Evolutionary conservation across 164 flowering plant genomes (phyloP), one percentile per base, ranked within the genome.

Genomic region (Stephania cephalantha): DNA sequence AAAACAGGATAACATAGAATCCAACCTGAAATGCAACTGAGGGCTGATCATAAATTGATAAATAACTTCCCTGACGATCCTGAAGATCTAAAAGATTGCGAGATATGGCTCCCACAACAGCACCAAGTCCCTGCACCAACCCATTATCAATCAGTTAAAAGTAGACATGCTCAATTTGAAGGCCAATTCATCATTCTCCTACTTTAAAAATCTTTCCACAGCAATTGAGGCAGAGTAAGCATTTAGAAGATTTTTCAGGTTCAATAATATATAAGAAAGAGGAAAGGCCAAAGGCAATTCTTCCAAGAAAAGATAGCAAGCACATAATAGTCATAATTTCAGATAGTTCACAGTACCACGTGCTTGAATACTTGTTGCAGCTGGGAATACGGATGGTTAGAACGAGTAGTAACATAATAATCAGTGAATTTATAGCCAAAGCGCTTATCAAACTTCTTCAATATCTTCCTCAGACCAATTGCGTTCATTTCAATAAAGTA

Each of bases 361-460:
- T 87, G 90, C 83, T 84, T 87, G 83, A 91, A 87, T 65, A 90
- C 88, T 85, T 92, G 94, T 68, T 79, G 85, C 10, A 90, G 85
- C 83, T 86, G 91, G 10, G 95, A 90, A 74, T 90, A 90, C 55
- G 97, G 92, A 82, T 90, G 97, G 81, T 89, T 86, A 48, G 95
- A 84, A 75, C 95, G 95, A 78, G 93, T 89, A 73, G 85, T 88
- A 73, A 90, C 95, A 80, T 89, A 92, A 78, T 90, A 87, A 77
- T 90, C 85, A 5, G 92, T 88, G 80, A 92, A 92, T 78, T 79
- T 85, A 78, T 88, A 89, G 68, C 92, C 90, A 79, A 89, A 87
- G 45, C 93, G 90, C 78, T 91, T 92, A 72, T 92, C 97, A 68
- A 92, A 89, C 80, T 92, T 90, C 82, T 92, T 92, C 84, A 92